Conservation (phyloP, 2,329 filamentous ascomycete genomes). For the Fusarium pseudonygamai region DNA sequence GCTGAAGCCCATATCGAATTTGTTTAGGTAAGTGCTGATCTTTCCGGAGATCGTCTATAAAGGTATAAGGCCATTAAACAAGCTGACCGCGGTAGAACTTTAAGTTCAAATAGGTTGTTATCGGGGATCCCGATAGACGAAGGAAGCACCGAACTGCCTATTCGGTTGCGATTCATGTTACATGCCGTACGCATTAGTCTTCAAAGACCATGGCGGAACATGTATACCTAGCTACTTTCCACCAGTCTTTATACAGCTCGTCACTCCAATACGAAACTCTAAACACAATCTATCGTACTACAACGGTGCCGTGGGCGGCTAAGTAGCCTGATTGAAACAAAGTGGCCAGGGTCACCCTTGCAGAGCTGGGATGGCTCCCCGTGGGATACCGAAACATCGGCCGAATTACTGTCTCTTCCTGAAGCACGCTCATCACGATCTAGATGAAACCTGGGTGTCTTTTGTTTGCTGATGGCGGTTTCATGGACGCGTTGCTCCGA, state of each 20-base stretch:
- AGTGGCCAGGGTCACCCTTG: not conserved
- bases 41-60: not conserved
- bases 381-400: constrained; percentile 5
- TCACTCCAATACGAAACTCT: constrained; percentile 8
- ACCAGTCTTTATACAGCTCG: constrained; percentile 13
- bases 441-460: not conserved
- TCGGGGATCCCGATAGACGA: constrained; percentile 13
- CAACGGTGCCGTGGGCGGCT: not conserved
- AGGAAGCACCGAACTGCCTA: constrained; percentile 9
- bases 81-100: not conserved
- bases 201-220: not conserved
- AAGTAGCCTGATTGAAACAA: constrained; percentile 10
- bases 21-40: not conserved
- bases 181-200: not conserved
- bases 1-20: not conserved
- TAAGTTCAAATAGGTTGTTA: not conserved
- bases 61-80: not conserved
- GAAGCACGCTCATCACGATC: not conserved
- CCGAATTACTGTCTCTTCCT: not conserved
- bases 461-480: not conserved
- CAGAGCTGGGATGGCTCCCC: not conserved
- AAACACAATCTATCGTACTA: constrained; percentile 1
- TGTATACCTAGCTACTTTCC: constrained; percentile 5
- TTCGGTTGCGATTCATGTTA: constrained; percentile 1
- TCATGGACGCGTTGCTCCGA: not conserved